phyloP scores from a whole-genome alignment of 2,329 filamentous ascomycete species.

The Cladophialophora chaetospira region DNA sequence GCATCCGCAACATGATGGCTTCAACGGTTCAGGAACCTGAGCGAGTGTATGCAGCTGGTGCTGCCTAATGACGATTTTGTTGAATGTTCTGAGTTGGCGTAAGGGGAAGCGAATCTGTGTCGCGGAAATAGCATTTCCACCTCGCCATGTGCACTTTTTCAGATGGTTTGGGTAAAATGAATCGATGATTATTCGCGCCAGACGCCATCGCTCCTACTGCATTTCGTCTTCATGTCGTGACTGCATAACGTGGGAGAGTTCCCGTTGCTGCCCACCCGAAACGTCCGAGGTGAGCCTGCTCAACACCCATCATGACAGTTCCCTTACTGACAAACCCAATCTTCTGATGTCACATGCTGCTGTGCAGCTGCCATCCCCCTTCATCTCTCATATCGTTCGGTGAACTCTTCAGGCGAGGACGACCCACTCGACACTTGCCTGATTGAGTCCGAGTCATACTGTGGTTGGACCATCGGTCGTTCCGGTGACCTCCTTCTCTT shows the following conservation, averaged over 20 bases:
- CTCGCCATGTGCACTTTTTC: too few relatives aligned
- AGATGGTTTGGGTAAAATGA: too few relatives aligned
- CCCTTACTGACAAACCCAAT: background rate
- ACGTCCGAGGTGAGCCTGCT: background rate
- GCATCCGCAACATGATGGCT: slow-evolving; percentile 45
- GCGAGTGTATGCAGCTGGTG: slow-evolving; percentile 31
- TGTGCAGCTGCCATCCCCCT: background rate
- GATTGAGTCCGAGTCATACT: slow-evolving; percentile 5
- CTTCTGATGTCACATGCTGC: background rate
- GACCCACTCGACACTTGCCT: slow-evolving; percentile 12
- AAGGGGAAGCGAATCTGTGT: background rate
- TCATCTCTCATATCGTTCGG: background rate
- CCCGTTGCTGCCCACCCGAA: background rate
- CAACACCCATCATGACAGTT: background rate
- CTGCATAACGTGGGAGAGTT: background rate
- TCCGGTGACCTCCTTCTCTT: slow-evolving; percentile 4
- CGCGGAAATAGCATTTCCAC: too few relatives aligned
- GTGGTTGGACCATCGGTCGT: slow-evolving; percentile 12
- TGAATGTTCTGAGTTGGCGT: background rate
- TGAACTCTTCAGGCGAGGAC: slow-evolving; percentile 3
- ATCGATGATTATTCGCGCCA: background rate
- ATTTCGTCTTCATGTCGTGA: background rate
- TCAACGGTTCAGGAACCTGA: slow-evolving; percentile 25
- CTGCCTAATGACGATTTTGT: slow-evolving; percentile 24
- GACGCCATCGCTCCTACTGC: slow-evolving; percentile 2